Evolutionary conservation across 192 early-diverging fungal species (phyloP), one percentile per base, ranked within the genome.

Genomic region (Gigaspora rosea): DNA sequence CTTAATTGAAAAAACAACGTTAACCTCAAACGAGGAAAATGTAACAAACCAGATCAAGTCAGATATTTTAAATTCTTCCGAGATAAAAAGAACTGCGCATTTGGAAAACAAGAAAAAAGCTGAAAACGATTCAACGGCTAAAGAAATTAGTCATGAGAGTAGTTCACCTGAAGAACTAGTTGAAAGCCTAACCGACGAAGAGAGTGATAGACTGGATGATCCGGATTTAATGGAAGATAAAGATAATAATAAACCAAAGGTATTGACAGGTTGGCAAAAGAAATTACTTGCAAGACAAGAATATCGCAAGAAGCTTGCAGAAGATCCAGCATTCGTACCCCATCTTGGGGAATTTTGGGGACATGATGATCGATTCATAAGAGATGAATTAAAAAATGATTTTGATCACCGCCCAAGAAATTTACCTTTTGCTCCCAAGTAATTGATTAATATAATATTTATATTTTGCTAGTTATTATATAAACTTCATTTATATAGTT

Each of bases 281-380:
- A 76, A 76, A 64, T 70, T 82, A 20, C 64, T 81, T 32, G 87
- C 83, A 67, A 76, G 85, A 27, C 82, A 82, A 48, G 87, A 88
- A 73, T 88, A 88, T 67, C 77, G 87, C 47, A 83, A 82, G 61
- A 88, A 86, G 50, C 65, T 88, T 41, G 85, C 81, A 32, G 85
- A 88, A 56, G 87, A 88, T 73, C 87, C 87, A 8, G 83, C 85
- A 7, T 88, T 88, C 67, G 85, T 86, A 15, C 87, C 87, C 16
- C 85, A 86, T 67, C 82, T 88, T 35, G 87, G 87, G 9, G 81
- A 85, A 67, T 88, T 88, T 59, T 88, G 87, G 87, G 84, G 85
- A 35, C 87, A 88, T 68, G 87, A 88, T 78, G 87, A 88, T 71
- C 85, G 87, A 32, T 88, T 83, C 70, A 78, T 86, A 66, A 84